phyloP scores from a whole-genome alignment of 352 stramenopile species.

The Pythium oligandrum region DNA sequence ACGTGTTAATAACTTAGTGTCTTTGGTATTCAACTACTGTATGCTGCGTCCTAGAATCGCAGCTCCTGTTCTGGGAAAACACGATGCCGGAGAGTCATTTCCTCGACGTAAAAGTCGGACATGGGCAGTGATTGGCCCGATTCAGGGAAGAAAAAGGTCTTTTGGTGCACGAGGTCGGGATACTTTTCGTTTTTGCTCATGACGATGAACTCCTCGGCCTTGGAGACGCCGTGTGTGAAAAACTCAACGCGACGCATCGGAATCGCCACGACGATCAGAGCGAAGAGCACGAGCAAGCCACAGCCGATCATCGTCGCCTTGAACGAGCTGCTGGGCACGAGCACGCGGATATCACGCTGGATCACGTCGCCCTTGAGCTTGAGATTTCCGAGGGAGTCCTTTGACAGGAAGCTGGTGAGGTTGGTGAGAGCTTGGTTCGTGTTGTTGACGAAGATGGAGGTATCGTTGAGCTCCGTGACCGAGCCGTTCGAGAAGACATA shows the following conservation, averaged over 20 bases:
- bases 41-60: no score
- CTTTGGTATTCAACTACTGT: no score
- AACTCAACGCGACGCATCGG: slow-evolving; percentile 7
- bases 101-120: slow-evolving; percentile 5
- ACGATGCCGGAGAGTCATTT: neutral
- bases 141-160: slow-evolving; percentile 7
- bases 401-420: neutral
- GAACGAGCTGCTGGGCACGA: slow-evolving; percentile 2
- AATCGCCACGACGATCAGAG: neutral
- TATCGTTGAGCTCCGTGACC: slow-evolving; percentile 5
- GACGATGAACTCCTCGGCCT: slow-evolving; percentile 4
- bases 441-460: neutral
- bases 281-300: neutral
- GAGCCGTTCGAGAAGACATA: no score
- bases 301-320: slow-evolving; percentile 3
- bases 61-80: slow-evolving; percentile 1
- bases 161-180: slow-evolving; percentile 4
- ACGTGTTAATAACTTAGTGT: no score
- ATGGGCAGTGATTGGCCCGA: slow-evolving; percentile 5
- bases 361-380: slow-evolving; percentile 11
- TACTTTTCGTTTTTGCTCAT: slow-evolving; percentile 2
- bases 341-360: slow-evolving; percentile 5
- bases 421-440: neutral
- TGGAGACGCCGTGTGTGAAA: neutral
- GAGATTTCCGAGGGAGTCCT: slow-evolving; percentile 2